These are phyloP conservation scores for Vairimorpha necatrix DNA, from an alignment of 371 early-diverging fungal genomes.

Conservation along the genomic window DNA sequence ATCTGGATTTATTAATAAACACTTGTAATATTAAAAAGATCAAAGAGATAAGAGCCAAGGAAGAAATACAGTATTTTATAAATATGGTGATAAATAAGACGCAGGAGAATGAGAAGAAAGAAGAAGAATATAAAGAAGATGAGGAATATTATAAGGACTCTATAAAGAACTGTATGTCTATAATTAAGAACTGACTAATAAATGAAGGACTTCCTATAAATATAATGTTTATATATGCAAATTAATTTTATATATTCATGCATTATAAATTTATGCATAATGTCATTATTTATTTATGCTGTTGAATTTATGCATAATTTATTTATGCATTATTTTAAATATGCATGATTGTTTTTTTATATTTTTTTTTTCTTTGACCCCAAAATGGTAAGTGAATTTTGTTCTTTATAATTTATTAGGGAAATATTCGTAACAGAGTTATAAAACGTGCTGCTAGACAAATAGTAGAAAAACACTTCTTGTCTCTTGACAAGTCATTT, in stretches of 20 bases:
- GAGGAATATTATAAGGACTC: neutral
- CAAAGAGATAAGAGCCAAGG: neutral
- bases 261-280: too few relatives aligned
- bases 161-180: neutral
- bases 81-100: neutral
- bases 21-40: neutral
- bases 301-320: too few relatives aligned
- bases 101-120: neutral
- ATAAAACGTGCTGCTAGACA: constrained; percentile 98
- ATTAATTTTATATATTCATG: too few relatives aligned
- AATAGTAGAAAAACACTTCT: constrained; percentile 99
- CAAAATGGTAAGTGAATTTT: constrained; percentile 50
- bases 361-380: constrained; percentile 13
- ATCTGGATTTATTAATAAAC: neutral
- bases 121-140: neutral
- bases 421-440: constrained; percentile 77
- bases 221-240: too few relatives aligned
- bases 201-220: too few relatives aligned
- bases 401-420: constrained; percentile 58
- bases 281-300: too few relatives aligned
- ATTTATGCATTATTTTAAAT: neutral
- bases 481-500: constrained; percentile 95
- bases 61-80: neutral
- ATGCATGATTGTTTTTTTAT: neutral
- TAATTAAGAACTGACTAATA: neutral